Evolutionary conservation across 73 alveolate species (phyloP).

Genomic region (Strombidium stylifer): DNA sequence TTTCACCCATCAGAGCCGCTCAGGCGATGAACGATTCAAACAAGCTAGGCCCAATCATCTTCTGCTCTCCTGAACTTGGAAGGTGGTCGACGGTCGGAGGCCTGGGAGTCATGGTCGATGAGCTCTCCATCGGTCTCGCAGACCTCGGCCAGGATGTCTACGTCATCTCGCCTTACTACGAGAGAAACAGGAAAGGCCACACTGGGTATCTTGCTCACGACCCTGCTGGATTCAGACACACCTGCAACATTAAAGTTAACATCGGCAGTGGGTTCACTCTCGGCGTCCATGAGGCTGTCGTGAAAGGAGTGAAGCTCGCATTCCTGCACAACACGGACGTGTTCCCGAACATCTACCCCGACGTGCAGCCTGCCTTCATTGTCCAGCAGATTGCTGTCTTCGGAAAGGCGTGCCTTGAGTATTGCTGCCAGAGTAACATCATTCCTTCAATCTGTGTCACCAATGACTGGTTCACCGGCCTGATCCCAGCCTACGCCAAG

Average conservation of each 20-base stretch:
- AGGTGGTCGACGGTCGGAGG: conserved; percentile 99
- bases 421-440: conserved; percentile 71
- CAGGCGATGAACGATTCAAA: conserved; percentile 66
- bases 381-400: conserved; percentile 73
- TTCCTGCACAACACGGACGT: conserved; percentile 88
- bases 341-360: conserved; percentile 96
- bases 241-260: conserved; percentile 69
- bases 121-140: conserved; percentile 89
- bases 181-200: conserved; percentile 83
- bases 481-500: conserved; percentile 95
- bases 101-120: conserved; percentile 98
- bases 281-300: conserved; percentile 94
- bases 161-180: conserved; percentile 96
- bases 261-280: conserved; percentile 71
- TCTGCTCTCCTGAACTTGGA: conserved; percentile 96
- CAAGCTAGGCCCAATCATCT: conserved; percentile 94
- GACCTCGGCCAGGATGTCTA: conserved; percentile 89
- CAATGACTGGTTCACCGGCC: conserved; percentile 98
- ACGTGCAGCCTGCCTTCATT: conserved; percentile 58
- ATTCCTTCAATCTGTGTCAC: conserved; percentile 92
- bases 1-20: conserved; percentile 56
- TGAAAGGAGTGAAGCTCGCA: conserved; percentile 84
- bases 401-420: conserved; percentile 94
- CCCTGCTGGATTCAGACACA: conserved; percentile 83
- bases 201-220: conserved; percentile 85